A percentile compares a stretch with the other conserved stretches of the same genome.
Conservation (phyloP, 176 grass and related monocot genomes). For the Alopecurus myosuroides region DNA sequence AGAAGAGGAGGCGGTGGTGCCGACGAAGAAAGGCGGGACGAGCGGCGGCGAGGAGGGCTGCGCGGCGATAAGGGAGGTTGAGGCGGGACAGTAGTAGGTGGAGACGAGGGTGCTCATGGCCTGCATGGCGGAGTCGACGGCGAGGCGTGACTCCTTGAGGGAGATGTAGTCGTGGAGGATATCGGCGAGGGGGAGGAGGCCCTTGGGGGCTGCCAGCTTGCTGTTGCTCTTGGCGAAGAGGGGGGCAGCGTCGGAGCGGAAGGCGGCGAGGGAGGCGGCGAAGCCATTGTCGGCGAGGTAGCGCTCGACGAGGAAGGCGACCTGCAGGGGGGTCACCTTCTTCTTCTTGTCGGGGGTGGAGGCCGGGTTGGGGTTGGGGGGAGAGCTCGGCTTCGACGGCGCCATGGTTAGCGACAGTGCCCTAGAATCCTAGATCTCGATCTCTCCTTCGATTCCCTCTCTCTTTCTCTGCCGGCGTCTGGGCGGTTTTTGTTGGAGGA, state of each 20-base stretch:
- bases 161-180: conserved; percentile 84
- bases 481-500: not conserved
- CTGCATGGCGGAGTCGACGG: conserved; percentile 53
- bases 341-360: conserved; percentile 21
- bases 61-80: not conserved
- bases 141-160: conserved; percentile 62
- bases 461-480: not conserved
- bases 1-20: not conserved
- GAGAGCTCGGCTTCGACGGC: conserved; percentile 22
- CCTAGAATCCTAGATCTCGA: not conserved
- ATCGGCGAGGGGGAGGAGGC: conserved; percentile 53
- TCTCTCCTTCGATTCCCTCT: not conserved
- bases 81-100: conserved; percentile 29
- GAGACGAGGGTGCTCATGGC: conserved; percentile 60
- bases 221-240: conserved; percentile 44
- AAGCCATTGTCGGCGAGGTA: conserved; percentile 79
- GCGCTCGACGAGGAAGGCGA: conserved; percentile 85
- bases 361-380: not conserved
- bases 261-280: conserved; percentile 49
- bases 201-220: conserved; percentile 44
- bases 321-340: conserved; percentile 65
- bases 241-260: conserved; percentile 59
- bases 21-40: conserved; percentile 43
- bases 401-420: conserved; percentile 15
- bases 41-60: conserved; percentile 48